Evolutionary conservation across 768 basidiomycete species (phyloP).

Genomic region (Gloeophyllum trabeum): DNA sequence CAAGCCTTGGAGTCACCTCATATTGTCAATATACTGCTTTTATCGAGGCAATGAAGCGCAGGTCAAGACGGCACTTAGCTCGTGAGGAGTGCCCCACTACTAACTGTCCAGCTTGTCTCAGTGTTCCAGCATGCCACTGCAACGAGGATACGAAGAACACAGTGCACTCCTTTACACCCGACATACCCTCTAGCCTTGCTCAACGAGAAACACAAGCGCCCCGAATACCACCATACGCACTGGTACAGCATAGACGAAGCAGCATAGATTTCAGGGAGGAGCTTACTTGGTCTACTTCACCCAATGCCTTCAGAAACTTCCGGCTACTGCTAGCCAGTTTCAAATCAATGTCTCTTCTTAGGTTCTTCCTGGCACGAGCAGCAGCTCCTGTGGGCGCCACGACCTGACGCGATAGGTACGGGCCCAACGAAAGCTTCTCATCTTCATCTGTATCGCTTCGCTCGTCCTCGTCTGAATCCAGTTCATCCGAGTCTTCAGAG

Average conservation of each 20-base stretch:
- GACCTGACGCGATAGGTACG: conserved; percentile 17
- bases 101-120: too few species aligned
- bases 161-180: too few species aligned
- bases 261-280: too few species aligned
- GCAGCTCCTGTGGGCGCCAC: conserved; percentile 52
- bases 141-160: neutral
- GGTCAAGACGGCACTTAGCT: too few species aligned
- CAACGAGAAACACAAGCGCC: neutral
- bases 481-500: conserved; percentile 12
- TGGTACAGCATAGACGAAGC: too few species aligned
- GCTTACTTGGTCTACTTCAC: conserved; percentile 84
- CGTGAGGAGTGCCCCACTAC: too few species aligned
- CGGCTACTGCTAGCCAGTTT: conserved; percentile 75
- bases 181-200: too few species aligned
- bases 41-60: too few species aligned
- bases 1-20: too few species aligned
- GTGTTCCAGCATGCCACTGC: too few species aligned
- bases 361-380: conserved; percentile 61
- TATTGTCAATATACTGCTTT: too few species aligned
- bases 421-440: conserved; percentile 5
- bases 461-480: conserved; percentile 19
- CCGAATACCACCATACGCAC: too few species aligned
- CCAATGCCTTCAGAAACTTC: conserved; percentile 75
- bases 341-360: conserved; percentile 77
- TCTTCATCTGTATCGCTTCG: conserved; percentile 8